A percentile compares a stretch with the other conserved stretches of the same genome.
phyloP scores from a whole-genome alignment of 371 early-diverging fungal genomes.

The Saksenaea oblongispora region DNA sequence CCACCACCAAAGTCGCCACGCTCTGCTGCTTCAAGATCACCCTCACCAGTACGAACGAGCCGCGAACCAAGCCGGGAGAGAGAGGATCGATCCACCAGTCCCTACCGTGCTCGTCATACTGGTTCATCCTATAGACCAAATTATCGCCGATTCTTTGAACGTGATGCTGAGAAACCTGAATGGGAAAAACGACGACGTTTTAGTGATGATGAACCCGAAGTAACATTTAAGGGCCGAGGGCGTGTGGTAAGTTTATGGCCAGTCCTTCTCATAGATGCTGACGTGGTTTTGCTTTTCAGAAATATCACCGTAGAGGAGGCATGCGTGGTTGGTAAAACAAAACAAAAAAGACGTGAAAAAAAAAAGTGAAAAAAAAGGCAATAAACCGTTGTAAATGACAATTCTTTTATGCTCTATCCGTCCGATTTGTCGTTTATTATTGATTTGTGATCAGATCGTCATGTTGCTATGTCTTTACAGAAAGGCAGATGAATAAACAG shows the following conservation, averaged over 20 bases:
- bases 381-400: background rate
- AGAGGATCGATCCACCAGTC: slow-evolving; percentile 6
- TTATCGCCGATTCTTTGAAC: slow-evolving; percentile 19
- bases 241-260: slow-evolving; percentile 32
- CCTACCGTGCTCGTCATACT: background rate
- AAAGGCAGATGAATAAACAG: background rate
- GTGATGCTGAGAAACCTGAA: slow-evolving; percentile 35
- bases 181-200: slow-evolving; percentile 36
- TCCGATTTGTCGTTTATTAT: too few relatives aligned
- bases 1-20: background rate
- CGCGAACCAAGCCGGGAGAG: background rate
- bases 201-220: slow-evolving; percentile 35
- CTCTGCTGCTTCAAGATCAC: background rate
- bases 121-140: slow-evolving; percentile 3
- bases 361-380: background rate
- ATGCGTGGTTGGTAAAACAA: slow-evolving; percentile 13
- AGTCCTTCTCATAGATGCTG: background rate
- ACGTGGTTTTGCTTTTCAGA: slow-evolving; percentile 5
- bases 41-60: background rate
- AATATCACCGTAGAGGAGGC: slow-evolving; percentile 18
- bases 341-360: background rate
- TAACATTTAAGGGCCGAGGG: slow-evolving; percentile 50
- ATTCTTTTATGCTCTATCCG: background rate
- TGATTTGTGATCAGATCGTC: too few relatives aligned
- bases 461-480: too few relatives aligned